Base-by-base conservation (phyloP, 2,329 filamentous ascomycete species). In the Balansia obtecta region DNA sequence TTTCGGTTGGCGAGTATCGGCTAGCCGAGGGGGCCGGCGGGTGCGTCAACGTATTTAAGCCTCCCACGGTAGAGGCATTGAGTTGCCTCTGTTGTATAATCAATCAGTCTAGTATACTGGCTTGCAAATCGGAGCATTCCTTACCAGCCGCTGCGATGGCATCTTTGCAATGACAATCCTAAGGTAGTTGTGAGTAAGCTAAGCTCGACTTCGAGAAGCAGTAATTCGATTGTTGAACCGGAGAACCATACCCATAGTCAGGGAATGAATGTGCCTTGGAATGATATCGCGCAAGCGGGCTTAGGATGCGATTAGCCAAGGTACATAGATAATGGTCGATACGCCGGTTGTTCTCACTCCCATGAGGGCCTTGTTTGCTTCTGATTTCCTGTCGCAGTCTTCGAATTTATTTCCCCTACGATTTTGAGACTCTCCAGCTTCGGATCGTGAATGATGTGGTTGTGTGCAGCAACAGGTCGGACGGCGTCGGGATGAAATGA, bases 201-300 rank as follows among this genome's bases (percentile, higher is more conserved):
- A 46, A 22, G 42, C 10, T 20, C 6, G 8, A 44, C 13, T 32
- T 8, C 22, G 15, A 10, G 22, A 4, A 27, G 12, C 6, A 20
- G 41, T 12, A 37, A n/a, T 18, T 20, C 15, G 2, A 15, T 33
- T 9, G 8, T 18, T 27, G 20, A 9, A 20, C 2, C 34, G 18
- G 12, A 45, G 46, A 54, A 51, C 52, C 58, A 49, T 65, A 70
- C 68, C 65, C 67, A 70, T 70, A 71, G 59, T 70, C 68, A 47
- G 68, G 68, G 56, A 68, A 67, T 52, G 65, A 68, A 57, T 63
- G 61, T 54, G 61, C 61, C 52, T 64, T 54, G 51, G 66, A 69
- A 49, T 58, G 52, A 53, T 70, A 70, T 52, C 66, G 61, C 49
- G 56, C 56, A 50, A 62, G 55, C 48, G 65, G 58, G 57, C 66